phyloP scores from a whole-genome alignment of 2,329 filamentous ascomycete species.

The Penicillium frequentans region DNA sequence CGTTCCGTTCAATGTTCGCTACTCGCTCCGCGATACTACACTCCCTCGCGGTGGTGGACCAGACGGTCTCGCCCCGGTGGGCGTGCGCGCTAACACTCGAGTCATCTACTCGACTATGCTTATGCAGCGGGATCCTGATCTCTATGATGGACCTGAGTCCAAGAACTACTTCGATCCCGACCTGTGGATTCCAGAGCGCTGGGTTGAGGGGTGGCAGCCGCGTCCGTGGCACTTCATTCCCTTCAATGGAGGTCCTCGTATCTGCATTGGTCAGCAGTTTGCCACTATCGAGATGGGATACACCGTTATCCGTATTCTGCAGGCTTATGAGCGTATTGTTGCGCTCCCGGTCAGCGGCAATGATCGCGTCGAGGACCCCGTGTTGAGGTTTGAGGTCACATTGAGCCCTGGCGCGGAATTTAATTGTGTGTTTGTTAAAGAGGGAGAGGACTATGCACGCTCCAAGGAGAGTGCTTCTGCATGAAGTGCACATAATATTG shows the following conservation, averaged over 20 bases:
- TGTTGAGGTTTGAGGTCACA: constrained; percentile 39
- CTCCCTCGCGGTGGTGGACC: constrained; percentile 65
- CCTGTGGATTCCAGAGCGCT: constrained; percentile 53
- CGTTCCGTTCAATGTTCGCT: constrained; percentile 76
- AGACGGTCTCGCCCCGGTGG: constrained; percentile 47
- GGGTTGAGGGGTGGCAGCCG: constrained; percentile 52
- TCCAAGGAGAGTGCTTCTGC: neutral
- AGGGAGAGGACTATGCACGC: constrained; percentile 18
- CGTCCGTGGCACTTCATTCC: constrained; percentile 57
- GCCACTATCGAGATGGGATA: constrained; percentile 60
- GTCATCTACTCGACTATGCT: constrained; percentile 53
- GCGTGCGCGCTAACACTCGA: constrained; percentile 49
- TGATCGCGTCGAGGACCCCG: constrained; percentile 36
- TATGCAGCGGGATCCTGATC: constrained; percentile 52
- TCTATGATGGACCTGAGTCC: constrained; percentile 47
- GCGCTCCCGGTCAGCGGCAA: constrained; percentile 33
- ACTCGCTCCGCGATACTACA: constrained; percentile 70
- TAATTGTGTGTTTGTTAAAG: constrained; percentile 41
- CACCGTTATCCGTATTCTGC: constrained; percentile 44
- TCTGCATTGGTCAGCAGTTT: constrained; percentile 62
- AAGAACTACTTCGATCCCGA: constrained; percentile 42
- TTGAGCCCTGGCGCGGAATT: constrained; percentile 39
- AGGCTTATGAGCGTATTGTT: constrained; percentile 41
- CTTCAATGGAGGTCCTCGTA: constrained; percentile 54
- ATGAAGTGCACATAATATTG: neutral